Evolutionary conservation across 495 filamentous ascomycete genomes (phyloP).

Genomic region (Aspergillus saccharolyticus): DNA sequence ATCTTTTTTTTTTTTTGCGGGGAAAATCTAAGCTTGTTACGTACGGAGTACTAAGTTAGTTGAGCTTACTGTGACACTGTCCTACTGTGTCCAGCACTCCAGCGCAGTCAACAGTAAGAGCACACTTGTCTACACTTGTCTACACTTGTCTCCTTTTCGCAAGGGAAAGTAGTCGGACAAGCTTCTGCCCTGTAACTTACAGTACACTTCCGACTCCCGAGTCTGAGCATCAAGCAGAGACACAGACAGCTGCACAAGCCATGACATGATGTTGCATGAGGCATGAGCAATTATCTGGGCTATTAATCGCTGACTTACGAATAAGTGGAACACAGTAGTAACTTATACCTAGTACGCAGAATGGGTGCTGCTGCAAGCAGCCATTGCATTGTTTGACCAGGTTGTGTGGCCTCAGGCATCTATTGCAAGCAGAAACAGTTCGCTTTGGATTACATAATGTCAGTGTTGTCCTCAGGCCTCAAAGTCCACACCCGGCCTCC

Average conservation of each 20-base stretch:
- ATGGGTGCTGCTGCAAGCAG: too few species aligned
- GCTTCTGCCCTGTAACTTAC: too few species aligned
- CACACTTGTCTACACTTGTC: too few species aligned
- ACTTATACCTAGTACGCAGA: too few species aligned
- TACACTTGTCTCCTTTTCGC: too few species aligned
- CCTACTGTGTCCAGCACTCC: too few species aligned
- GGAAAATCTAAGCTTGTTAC: background rate
- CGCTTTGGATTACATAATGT: constrained; percentile 7
- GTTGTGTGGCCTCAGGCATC: background rate
- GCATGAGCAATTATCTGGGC: background rate
- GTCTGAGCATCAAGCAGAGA: background rate
- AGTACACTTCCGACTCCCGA: background rate
- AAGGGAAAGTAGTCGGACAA: too few species aligned
- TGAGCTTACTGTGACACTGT: background rate
- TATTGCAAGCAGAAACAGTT: constrained; percentile 12
- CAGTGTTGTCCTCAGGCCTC: background rate
- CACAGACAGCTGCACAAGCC: background rate
- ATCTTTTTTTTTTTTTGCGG: too few species aligned
- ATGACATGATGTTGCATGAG: background rate
- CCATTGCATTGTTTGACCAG: background rate
- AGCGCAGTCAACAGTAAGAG: too few species aligned
- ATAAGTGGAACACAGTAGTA: too few species aligned
- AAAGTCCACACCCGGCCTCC: constrained; percentile 17
- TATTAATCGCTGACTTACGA: too few species aligned
- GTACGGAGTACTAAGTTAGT: too few species aligned